These are phyloP conservation scores for Pseudonitzschia pungens DNA, from an alignment of 108 stramenopile species.

Conservation along the genomic window DNA sequence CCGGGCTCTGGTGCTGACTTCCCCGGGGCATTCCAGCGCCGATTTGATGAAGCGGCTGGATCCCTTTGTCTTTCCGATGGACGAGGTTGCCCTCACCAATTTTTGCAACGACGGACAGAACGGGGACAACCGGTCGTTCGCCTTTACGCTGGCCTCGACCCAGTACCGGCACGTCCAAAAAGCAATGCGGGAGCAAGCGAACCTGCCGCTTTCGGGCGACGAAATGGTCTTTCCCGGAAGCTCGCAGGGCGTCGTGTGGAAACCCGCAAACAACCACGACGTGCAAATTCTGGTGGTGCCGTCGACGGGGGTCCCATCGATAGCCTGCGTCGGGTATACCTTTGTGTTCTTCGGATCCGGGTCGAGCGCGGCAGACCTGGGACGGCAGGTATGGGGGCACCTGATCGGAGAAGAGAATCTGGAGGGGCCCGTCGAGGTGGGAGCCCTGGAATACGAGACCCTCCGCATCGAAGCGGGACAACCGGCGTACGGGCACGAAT, in stretches of 20 bases:
- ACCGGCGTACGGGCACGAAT: constrained; percentile 46
- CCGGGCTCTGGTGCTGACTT: constrained; percentile 66
- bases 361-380: constrained; percentile 9
- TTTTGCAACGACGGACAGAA: constrained; percentile 1
- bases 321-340: constrained; percentile 63
- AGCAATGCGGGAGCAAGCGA: not conserved
- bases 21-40: constrained; percentile 70
- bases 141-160: constrained; percentile 60
- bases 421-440: constrained; percentile 67
- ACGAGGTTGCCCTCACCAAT: constrained; percentile 56
- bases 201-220: not conserved
- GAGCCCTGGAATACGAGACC: constrained; percentile 76
- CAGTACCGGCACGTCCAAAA: constrained; percentile 48
- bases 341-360: constrained; percentile 38
- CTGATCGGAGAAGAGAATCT: constrained; percentile 61
- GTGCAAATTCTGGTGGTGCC: constrained; percentile 34
- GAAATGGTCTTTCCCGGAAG: constrained; percentile 16
- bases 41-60: constrained; percentile 56
- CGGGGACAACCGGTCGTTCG: constrained; percentile 15
- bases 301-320: constrained; percentile 42
- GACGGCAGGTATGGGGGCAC: constrained; percentile 45
- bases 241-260: constrained; percentile 20
- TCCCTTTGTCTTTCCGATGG: constrained; percentile 81
- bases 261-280: constrained; percentile 3
- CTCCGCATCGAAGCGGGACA: constrained; percentile 70